Base-by-base conservation (phyloP, 805 yeast genomes). In the Candida hispaniensis region DNA sequence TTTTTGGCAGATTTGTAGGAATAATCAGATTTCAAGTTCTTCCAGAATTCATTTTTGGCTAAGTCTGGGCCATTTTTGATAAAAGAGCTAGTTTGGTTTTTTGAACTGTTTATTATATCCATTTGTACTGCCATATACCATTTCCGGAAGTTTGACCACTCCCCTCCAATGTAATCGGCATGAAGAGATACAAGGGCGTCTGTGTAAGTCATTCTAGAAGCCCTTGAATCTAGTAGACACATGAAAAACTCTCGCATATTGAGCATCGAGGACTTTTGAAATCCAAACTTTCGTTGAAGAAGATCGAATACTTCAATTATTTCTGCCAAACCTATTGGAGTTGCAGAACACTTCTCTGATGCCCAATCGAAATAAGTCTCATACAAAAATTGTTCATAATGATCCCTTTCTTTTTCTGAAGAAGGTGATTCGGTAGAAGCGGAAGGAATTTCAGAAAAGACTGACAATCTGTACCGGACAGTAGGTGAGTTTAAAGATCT, bases 111-210 rank as follows among this genome's bases (percentile, higher is more conserved):
- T 39, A 69, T 73, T 21, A 69, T 52, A 56, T 79, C 85, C 59
- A 78, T 61, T 41, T 69, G 72, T 3, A 81, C 71, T 1, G 83
- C 82, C 56, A 79, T 75, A 47, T 75, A 78, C 91, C 91, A 79
- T 45, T 73, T 78, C 41, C 67, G 64, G 50, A 70, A 79, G 48
- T 79, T 79, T 1, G 88, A 61, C 45, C 73, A 69, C 3, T 63
- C 47, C 0, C 88, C 91, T 3, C 83, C 81, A 48, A 79, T 73
- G 48, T 77, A 79, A 50, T 79, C 88, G 1, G 76, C 75, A 52
- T 79, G 86, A 7, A 79, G 47, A 1, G 79, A 62, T 34, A 60
- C 57, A 26, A 79, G 61, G 1, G 86, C 82, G 14, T 58, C 59
- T 4, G 40, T 43, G 0, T 80, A 70, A 1, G 67, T 61, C 69